Conservation (phyloP, 2,329 filamentous ascomycete genomes). For the Claviceps paspali region DNA sequence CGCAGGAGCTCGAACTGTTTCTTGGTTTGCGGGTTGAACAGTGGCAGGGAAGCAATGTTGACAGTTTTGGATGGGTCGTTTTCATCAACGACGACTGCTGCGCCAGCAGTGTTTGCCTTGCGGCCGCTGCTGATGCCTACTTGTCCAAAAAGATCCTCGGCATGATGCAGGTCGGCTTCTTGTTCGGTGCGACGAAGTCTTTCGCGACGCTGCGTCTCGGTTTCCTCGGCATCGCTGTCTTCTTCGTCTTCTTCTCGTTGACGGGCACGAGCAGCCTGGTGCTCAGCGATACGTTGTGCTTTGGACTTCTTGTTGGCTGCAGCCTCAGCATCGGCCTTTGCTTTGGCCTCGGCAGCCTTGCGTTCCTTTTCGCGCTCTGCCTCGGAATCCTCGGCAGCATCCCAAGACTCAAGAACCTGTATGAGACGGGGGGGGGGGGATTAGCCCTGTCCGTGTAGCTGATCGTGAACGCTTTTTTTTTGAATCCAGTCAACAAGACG, state of each 20-base stretch:
- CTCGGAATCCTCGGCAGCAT: conserved; percentile 91
- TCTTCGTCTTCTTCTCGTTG: conserved; percentile 36
- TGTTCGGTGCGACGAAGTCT: conserved; percentile 68
- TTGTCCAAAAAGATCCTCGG: conserved; percentile 76
- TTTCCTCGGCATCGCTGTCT: conserved; percentile 51
- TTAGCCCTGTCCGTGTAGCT: not conserved
- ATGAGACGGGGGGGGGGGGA: not conserved
- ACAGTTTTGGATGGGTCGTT: conserved; percentile 64
- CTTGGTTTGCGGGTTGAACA: conserved; percentile 87
- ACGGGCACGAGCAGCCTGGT: conserved; percentile 45
- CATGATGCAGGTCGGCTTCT: conserved; percentile 77
- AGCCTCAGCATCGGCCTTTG: conserved; percentile 76
- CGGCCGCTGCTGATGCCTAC: conserved; percentile 52
- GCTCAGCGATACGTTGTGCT: conserved; percentile 70
- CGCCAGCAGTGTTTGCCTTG: conserved; percentile 49
- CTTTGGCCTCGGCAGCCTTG: conserved; percentile 73
- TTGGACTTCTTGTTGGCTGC: conserved; percentile 86
- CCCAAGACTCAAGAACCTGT: conserved; percentile 90
- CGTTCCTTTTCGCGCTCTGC: conserved; percentile 89
- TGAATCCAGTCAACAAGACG: no score
- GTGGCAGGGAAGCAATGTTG: conserved; percentile 61
- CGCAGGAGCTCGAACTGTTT: conserved; percentile 69
- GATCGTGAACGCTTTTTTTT: no score
- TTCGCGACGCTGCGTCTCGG: conserved; percentile 55
- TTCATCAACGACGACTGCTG: conserved; percentile 52